A percentile compares a stretch with the other conserved stretches of the same genome.
Conservation (phyloP, 257 asterid species). For the Striga asiatica region DNA sequence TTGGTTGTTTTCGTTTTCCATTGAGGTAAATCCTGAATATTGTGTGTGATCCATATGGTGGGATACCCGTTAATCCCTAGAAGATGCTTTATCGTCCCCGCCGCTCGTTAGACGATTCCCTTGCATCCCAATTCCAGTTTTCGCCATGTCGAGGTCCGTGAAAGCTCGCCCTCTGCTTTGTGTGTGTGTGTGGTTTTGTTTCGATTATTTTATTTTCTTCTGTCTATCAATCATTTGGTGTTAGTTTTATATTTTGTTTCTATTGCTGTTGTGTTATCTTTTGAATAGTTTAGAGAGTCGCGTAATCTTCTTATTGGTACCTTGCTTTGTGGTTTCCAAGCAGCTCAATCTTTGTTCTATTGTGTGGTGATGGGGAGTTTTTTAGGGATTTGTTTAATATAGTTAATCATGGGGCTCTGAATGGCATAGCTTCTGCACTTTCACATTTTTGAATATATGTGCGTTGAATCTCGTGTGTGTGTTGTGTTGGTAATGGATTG, state of each 20-base stretch:
- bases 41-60: constrained; percentile 24
- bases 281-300: not conserved
- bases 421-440: not conserved
- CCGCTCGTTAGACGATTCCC: constrained; percentile 16
- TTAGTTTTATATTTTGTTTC: not conserved
- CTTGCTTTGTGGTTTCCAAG: not conserved
- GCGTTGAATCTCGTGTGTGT: not conserved
- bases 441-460: not conserved
- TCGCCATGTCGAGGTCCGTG: constrained; percentile 40
- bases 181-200: not conserved
- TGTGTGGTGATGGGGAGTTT: not conserved
- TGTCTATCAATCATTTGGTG: not conserved
- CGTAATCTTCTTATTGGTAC: not conserved
- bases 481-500: not conserved
- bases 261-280: not conserved
- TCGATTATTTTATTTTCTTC: not conserved
- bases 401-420: not conserved
- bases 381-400: not conserved
- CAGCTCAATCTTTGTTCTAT: not conserved
- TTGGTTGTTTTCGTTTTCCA: not conserved
- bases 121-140: constrained; percentile 9
- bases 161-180: not conserved
- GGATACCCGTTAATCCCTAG: constrained; percentile 13
- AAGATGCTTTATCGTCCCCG: constrained; percentile 29
- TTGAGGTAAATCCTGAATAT: constrained; percentile 8